Percentiles rank a stretch among this genome's conserved stretches.
These are phyloP conservation scores for Byssochlamys sp. DNA, from an alignment of 2,329 filamentous ascomycete genomes.

Conservation along the genomic window DNA sequence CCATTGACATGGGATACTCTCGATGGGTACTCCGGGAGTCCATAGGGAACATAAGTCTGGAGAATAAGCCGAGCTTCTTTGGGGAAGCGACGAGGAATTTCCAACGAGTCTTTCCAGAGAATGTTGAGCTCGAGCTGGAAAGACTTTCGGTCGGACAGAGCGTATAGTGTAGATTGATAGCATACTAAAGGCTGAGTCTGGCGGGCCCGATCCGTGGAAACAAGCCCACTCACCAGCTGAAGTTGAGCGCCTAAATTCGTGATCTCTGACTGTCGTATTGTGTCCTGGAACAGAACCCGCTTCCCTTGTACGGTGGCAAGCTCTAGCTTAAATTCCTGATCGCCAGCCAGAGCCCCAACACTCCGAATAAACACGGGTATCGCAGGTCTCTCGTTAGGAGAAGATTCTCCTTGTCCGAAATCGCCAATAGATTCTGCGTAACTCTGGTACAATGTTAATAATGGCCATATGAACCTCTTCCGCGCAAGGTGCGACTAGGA, in stretches of 20 bases:
- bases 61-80: conserved; percentile 14
- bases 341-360: neutral
- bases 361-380: neutral
- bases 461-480: neutral
- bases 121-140: conserved; percentile 22
- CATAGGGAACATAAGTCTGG: conserved; percentile 19
- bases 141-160: conserved; percentile 8
- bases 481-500: neutral
- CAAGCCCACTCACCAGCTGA: conserved; percentile 10
- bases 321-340: conserved; percentile 9
- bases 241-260: conserved; percentile 16
- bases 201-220: conserved; percentile 17
- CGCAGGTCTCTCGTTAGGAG: neutral
- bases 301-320: conserved; percentile 10
- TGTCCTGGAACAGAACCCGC: conserved; percentile 12
- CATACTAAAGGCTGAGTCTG: conserved; percentile 16
- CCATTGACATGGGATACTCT: neutral
- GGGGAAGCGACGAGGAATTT: conserved; percentile 13
- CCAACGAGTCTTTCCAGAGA: conserved; percentile 27
- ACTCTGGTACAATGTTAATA: neutral
- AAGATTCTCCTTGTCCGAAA: neutral
- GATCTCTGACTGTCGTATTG: conserved; percentile 8
- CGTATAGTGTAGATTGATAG: conserved; percentile 22
- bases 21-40: conserved; percentile 7
- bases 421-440: neutral